Base-by-base conservation (phyloP, 345 rosid species). In the Pistacia integerrima region DNA sequence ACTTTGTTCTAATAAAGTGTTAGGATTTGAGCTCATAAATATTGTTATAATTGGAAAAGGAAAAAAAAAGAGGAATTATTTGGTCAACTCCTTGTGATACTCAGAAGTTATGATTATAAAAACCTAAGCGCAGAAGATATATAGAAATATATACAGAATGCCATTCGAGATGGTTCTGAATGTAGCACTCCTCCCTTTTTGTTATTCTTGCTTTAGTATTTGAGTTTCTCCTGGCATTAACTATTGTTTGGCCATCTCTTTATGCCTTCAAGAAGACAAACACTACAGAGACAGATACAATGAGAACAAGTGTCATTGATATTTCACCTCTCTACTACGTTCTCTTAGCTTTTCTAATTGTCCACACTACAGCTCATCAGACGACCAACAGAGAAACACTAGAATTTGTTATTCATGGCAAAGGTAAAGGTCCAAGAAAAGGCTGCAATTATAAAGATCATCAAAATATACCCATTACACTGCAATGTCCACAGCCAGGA, bases 391-490 rank as follows among this genome's bases (percentile, higher is more conserved):
- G 58, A 33, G 64, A 62, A 67, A 62, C 54, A 5, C 36, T 67
- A 10, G 77, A 51, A 4, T 41, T 71, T 62, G 58, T 28, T 69
- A 20, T 55, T 33, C 64, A 61, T 33, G 60, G 41, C 67, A 46
- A 22, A 72, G 25, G 2, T 30, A 25, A 18, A 49, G 9, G 44
- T n/a, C 11, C 12, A 17, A 49, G 61, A 22, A 69, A 69, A 54
- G 76, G 73, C 60, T 84, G 83, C 66, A 62, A 56, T 48, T 20
- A 22, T 69, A 70, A 73, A 72, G 61, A 75, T 56, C 73, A 75
- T 56, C 76, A 5, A 18, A 69, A 63, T 35, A 58, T 41, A 64
- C 55, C 82, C 55, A 16, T 67, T 49, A 12, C 56, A 25, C 61
- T 78, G 38, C 76, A 70, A 17, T 81, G 88, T 59, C 78, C 61